phyloP scores from a whole-genome alignment of 345 rosid genomes.

The Rhodamnia argentea region DNA sequence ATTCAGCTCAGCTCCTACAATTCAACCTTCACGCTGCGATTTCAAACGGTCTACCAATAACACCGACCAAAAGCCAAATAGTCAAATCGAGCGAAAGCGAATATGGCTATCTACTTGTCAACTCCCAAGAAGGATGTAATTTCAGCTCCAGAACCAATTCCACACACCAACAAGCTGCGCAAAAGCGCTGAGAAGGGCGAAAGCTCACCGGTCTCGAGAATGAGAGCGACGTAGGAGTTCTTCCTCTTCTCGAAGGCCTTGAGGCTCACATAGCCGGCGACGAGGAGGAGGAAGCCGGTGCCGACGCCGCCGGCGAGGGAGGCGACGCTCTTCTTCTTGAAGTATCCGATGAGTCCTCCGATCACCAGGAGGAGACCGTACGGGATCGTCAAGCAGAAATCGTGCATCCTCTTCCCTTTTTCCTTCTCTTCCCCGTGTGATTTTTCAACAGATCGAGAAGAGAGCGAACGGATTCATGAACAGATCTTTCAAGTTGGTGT shows the following conservation, averaged over 20 bases:
- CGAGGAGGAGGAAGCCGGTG: constrained; percentile 61
- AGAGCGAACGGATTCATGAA: not conserved
- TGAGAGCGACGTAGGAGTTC: constrained; percentile 50
- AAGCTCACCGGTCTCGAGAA: constrained; percentile 61
- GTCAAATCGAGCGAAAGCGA: not conserved
- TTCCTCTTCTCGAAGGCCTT: constrained; percentile 70
- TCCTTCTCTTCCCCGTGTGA: not conserved
- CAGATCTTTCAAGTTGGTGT: not conserved
- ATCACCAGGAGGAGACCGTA: constrained; percentile 71
- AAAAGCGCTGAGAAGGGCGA: not conserved
- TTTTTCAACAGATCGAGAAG: not conserved
- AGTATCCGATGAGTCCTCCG: constrained; percentile 76
- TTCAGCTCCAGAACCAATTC: not conserved
- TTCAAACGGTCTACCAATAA: not conserved
- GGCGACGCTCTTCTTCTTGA: constrained; percentile 65
- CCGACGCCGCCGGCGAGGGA: constrained; percentile 85
- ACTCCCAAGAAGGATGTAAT: not conserved
- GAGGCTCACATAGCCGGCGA: constrained; percentile 80
- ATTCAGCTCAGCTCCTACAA: not conserved
- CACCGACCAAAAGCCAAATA: not conserved
- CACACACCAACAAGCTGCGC: not conserved
- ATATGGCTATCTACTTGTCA: not conserved
- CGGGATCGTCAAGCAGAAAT: constrained; percentile 96
- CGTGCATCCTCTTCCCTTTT: constrained; percentile 52
- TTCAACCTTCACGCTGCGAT: not conserved